These are phyloP conservation scores for Coemansia sp. DNA, from an alignment of 192 early-diverging fungal species.

Conservation along the genomic window DNA sequence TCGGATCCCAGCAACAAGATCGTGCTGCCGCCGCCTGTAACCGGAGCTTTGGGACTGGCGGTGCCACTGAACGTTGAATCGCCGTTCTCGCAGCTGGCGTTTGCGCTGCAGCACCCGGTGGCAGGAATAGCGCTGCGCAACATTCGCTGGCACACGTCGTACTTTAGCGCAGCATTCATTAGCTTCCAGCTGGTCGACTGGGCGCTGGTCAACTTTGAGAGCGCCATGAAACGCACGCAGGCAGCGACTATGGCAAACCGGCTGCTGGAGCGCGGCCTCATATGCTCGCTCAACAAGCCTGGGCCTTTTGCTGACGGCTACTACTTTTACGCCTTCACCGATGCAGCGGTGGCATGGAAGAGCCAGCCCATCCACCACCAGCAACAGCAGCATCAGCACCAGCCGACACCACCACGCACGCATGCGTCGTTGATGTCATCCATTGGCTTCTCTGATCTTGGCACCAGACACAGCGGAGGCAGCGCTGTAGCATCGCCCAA, in stretches of 20 bases:
- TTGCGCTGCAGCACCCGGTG: conserved; percentile 68
- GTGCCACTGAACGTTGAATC: conserved; percentile 55
- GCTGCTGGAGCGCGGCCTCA: conserved; percentile 72
- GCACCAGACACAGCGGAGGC: conserved; percentile 4
- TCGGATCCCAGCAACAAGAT: conserved; percentile 28
- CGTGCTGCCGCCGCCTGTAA: conserved; percentile 31
- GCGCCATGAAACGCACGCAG: conserved; percentile 71
- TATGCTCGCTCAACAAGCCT: conserved; percentile 61
- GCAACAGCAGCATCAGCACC: too few species aligned
- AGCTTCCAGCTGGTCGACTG: conserved; percentile 89
- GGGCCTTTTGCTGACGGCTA: conserved; percentile 84
- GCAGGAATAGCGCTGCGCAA: conserved; percentile 70
- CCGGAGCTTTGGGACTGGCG: conserved; percentile 2
- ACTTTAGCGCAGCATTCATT: conserved; percentile 71
- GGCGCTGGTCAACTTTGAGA: conserved; percentile 74
- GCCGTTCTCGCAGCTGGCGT: conserved; percentile 57
- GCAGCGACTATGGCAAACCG: conserved; percentile 79
- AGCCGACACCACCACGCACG: neutral
- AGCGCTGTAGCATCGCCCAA: conserved; percentile 33
- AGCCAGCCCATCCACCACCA: conserved; percentile 3
- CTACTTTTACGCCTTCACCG: conserved; percentile 73
- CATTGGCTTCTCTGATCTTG: conserved; percentile 24
- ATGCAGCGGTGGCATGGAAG: conserved; percentile 14
- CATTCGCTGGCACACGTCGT: conserved; percentile 81
- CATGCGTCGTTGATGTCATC: conserved; percentile 24